A percentile compares a stretch with the other conserved stretches of the same genome.
Evolutionary conservation across 257 asterid genomes (phyloP).

Genomic region (Solanum tacnaense): DNA sequence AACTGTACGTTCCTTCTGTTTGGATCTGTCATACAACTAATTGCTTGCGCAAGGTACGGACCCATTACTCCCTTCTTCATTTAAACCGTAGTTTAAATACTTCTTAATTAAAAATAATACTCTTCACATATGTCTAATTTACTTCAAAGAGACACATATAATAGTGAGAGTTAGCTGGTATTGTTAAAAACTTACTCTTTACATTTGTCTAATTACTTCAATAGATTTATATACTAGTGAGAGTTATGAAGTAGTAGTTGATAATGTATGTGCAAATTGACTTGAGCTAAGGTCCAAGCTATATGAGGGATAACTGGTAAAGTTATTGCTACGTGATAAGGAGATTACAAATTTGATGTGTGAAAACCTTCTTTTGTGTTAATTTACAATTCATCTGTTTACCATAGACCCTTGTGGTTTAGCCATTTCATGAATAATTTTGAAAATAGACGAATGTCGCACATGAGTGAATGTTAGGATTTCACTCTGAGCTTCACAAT

Average conservation of each 20-base stretch:
- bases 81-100: not conserved
- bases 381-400: not conserved
- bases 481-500: not conserved
- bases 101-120: not conserved
- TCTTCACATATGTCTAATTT: not conserved
- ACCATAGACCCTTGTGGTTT: fast-evolving
- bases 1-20: slow-evolving; percentile 92
- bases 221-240: too few relatives aligned
- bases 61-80: not conserved
- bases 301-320: not conserved
- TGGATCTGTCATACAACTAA: slow-evolving; percentile 95
- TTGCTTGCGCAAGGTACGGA: slow-evolving; percentile 85
- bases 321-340: too few relatives aligned
- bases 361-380: not conserved
- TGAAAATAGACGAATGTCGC: not conserved
- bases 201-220: not conserved
- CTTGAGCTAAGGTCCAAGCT: not conserved
- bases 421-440: not conserved
- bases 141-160: not conserved
- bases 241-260: too few relatives aligned
- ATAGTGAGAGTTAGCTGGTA: not conserved
- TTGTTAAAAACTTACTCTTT: not conserved
- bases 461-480: not conserved
- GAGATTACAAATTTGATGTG: too few relatives aligned
- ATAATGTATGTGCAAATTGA: not conserved